Evolutionary conservation across 345 rosid species (phyloP).

Genomic region (Citrus sinensis): DVS_A1.0 CM039168.1:2440501-2441000

Average conservation of each 20-base stretch:
- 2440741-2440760: neutral
- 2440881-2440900: neutral
- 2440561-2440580: neutral
- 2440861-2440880: neutral
- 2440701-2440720: neutral
- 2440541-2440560: neutral
- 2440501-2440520: neutral
- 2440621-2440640: neutral
- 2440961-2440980: neutral
- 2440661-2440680: neutral
- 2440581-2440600: neutral
- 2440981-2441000: neutral
- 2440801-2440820: neutral
- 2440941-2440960: neutral
- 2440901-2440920: neutral
- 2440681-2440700: neutral
- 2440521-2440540: neutral
- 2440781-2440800: neutral
- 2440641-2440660: neutral
- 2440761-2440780: neutral
- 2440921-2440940: neutral
- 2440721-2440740: neutral
- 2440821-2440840: neutral
- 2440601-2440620: neutral
- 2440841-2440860: neutral